phyloP scores from a whole-genome alignment of 1,139 yeast species.

The Taiozyma sp. region DNA sequence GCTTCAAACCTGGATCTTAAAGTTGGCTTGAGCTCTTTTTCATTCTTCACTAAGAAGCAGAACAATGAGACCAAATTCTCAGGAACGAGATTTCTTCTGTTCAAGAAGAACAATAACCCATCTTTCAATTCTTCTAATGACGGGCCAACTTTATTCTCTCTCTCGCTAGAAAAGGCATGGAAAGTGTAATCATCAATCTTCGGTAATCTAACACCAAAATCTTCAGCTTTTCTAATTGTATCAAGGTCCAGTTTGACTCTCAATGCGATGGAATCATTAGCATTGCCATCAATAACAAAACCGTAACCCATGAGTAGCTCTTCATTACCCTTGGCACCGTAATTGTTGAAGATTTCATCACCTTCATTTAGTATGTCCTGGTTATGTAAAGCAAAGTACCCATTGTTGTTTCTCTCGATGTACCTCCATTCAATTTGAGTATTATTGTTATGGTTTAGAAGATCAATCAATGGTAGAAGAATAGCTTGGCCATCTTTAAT shows the following conservation, averaged over 20 bases:
- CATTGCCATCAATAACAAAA: constrained; percentile 48
- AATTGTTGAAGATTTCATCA: constrained; percentile 66
- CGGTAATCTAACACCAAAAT: constrained; percentile 22
- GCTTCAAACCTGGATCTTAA: constrained; percentile 31
- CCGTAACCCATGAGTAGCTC: constrained; percentile 60
- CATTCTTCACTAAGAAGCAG: constrained; percentile 24
- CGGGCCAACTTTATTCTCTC: constrained; percentile 5
- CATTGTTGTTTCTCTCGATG: constrained; percentile 6
- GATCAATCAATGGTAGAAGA: constrained; percentile 66
- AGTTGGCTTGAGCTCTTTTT: constrained; percentile 24
- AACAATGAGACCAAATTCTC: constrained; percentile 26
- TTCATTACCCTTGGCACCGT: constrained; percentile 83
- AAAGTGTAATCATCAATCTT: constrained; percentile 32
- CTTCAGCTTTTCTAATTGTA: constrained; percentile 14
- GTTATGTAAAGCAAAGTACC: constrained; percentile 16
- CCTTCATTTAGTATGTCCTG: constrained; percentile 27
- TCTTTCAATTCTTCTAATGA: constrained; percentile 8
- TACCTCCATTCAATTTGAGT: constrained; percentile 58
- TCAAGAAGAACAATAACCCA: constrained; percentile 21
- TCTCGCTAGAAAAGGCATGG: constrained; percentile 28
- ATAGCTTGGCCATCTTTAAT: constrained; percentile 45
- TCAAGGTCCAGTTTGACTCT: constrained; percentile 44
- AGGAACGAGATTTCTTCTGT: constrained; percentile 23
- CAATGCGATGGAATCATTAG: constrained; percentile 58
- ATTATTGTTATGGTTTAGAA: constrained; percentile 58